phyloP scores from a whole-genome alignment of 2,329 filamentous ascomycete species.

The Verticillium isaacii region DNA sequence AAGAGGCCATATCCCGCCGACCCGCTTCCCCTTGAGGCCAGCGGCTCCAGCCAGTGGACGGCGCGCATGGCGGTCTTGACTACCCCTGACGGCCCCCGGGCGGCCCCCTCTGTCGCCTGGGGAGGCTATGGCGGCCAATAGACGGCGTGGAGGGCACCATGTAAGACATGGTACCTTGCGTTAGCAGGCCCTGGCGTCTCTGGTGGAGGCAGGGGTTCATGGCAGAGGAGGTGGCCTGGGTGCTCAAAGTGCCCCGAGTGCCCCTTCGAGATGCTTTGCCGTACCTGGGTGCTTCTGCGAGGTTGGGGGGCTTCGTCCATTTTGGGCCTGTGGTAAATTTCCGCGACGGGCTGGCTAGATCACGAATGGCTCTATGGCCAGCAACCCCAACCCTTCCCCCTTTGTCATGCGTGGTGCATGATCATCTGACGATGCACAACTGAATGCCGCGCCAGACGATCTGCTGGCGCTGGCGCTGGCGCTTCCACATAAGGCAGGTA shows the following conservation, averaged over 20 bases:
- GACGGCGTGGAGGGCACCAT: neutral
- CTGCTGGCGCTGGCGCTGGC: neutral
- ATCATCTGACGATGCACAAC: neutral
- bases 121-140: neutral
- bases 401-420: neutral
- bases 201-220: neutral
- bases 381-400: neutral
- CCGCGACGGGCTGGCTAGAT: neutral
- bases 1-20: conserved; percentile 8
- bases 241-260: neutral
- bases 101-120: neutral
- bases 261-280: neutral
- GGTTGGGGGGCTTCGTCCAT: neutral
- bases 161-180: conserved; percentile 1
- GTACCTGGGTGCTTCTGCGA: neutral
- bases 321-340: neutral
- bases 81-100: neutral
- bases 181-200: neutral
- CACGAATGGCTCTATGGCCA: neutral
- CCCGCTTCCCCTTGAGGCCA: conserved; percentile 1
- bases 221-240: neutral
- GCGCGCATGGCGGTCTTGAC: neutral
- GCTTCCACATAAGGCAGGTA: neutral
- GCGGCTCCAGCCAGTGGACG: conserved; percentile 1
- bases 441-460: neutral